These are phyloP conservation scores for Persicaria maculosa DNA, from an alignment of 148 eudicot genomes.

Conservation along the genomic window DNA sequence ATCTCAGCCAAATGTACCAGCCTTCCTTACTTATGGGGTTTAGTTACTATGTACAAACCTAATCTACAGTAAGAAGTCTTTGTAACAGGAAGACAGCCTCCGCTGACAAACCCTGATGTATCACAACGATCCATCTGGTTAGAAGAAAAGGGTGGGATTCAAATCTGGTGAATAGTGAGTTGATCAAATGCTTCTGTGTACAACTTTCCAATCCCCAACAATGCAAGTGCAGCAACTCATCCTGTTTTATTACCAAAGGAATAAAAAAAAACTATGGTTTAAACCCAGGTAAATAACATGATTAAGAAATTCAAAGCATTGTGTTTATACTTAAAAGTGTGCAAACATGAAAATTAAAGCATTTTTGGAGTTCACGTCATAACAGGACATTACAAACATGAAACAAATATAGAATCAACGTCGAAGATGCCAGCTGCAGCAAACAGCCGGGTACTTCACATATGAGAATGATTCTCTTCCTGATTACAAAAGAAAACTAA, in stretches of 20 bases:
- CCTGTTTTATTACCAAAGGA: slow-evolving; percentile 4
- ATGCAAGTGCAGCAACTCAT: neutral
- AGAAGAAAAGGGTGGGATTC: neutral
- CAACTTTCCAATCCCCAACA: neutral
- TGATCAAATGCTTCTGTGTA: neutral
- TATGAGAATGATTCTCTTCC: neutral
- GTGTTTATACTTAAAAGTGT: neutral
- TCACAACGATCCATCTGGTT: slow-evolving; percentile 80
- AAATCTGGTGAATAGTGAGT: slow-evolving; percentile 5
- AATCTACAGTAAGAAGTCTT: slow-evolving; percentile 44
- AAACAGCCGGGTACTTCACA: neutral
- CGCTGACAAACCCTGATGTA: slow-evolving; percentile 95
- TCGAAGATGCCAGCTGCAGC: neutral
- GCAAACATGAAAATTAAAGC: neutral
- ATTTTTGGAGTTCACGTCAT: neutral
- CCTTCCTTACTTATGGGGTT: slow-evolving; percentile 66
- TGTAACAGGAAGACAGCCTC: slow-evolving; percentile 47
- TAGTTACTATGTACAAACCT: slow-evolving; percentile 33
- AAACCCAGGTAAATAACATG: neutral
- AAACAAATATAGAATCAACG: neutral
- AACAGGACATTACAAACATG: neutral
- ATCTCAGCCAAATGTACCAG: slow-evolving; percentile 45
- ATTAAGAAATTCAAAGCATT: neutral
- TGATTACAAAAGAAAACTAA: neutral
- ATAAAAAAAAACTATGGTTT: neutral